Conservation (phyloP, 768 basidiomycete species). For the Phylloporus sp. region DNA sequence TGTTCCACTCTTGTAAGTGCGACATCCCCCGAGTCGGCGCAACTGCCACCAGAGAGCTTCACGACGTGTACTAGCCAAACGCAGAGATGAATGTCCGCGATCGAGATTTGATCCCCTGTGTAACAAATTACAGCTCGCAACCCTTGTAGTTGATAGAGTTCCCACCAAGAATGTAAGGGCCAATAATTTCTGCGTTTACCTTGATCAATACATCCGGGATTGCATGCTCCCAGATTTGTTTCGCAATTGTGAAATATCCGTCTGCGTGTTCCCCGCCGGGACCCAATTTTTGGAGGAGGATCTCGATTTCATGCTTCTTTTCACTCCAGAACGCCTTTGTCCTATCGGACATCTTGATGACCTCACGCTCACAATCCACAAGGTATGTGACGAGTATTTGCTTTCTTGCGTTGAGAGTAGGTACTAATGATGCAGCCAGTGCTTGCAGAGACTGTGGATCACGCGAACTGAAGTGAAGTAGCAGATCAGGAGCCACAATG, state of each 20-base stretch:
- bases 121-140: background rate
- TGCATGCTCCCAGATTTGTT: slow-evolving; percentile 49
- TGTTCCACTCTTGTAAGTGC: slow-evolving; percentile 51
- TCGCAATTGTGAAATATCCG: slow-evolving; percentile 49
- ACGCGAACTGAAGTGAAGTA: slow-evolving; percentile 58
- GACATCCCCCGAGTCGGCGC: slow-evolving; percentile 46
- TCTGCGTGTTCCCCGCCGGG: slow-evolving; percentile 41
- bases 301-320: slow-evolving; percentile 44
- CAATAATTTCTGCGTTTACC: slow-evolving; percentile 56
- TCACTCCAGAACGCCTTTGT: slow-evolving; percentile 59
- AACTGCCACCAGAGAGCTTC: slow-evolving; percentile 50
- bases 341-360: slow-evolving; percentile 55
- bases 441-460: slow-evolving; percentile 47
- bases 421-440: slow-evolving; percentile 42
- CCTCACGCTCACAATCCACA: slow-evolving; percentile 45
- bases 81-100: slow-evolving; percentile 78
- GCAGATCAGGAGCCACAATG: slow-evolving; percentile 56
- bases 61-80: slow-evolving; percentile 70
- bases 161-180: slow-evolving; percentile 64
- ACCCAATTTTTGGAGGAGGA: slow-evolving; percentile 44
- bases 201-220: slow-evolving; percentile 44
- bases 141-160: background rate
- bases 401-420: slow-evolving; percentile 44
- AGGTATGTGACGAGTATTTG: slow-evolving; percentile 49
- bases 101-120: slow-evolving; percentile 75